These are phyloP conservation scores for Boletus reticulatus DNA, from an alignment of 768 basidiomycete genomes.

Conservation along the genomic window DNA sequence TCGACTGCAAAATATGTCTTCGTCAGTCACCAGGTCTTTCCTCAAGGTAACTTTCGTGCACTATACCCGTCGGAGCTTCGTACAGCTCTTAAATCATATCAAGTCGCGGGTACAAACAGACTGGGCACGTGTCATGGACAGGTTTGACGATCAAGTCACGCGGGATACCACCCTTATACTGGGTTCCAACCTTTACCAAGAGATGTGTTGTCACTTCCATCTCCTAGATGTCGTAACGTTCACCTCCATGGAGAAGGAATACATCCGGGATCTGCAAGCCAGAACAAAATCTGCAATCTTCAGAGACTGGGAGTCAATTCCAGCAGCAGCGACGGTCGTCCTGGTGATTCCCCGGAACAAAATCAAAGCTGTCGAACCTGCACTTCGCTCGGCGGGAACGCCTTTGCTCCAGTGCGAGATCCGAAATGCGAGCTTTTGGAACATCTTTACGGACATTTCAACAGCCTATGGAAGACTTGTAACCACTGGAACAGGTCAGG, in stretches of 20 bases:
- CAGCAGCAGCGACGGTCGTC: slow-evolving; percentile 31
- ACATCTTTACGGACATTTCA: slow-evolving; percentile 20
- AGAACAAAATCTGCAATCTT: slow-evolving; percentile 23
- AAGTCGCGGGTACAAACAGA: slow-evolving; percentile 35
- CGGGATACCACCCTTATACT: slow-evolving; percentile 18
- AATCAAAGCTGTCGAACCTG: slow-evolving; percentile 19
- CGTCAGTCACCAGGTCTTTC: background rate
- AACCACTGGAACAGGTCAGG: slow-evolving; percentile 13
- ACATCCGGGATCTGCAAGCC: slow-evolving; percentile 7
- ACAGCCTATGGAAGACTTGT: slow-evolving; percentile 22
- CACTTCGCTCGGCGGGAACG: slow-evolving; percentile 21
- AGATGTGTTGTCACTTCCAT: slow-evolving; percentile 45
- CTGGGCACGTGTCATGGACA: slow-evolving; percentile 44
- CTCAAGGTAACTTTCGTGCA: slow-evolving; percentile 30
- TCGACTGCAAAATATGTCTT: slow-evolving; percentile 4
- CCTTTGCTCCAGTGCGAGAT: slow-evolving; percentile 27
- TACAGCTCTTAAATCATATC: slow-evolving; percentile 40
- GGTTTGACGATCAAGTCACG: slow-evolving; percentile 21
- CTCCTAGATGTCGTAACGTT: slow-evolving; percentile 38
- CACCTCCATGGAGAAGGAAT: slow-evolving; percentile 15
- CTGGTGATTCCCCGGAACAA: slow-evolving; percentile 32
- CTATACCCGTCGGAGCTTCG: slow-evolving; percentile 51
- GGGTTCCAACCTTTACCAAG: slow-evolving; percentile 40
- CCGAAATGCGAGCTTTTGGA: slow-evolving; percentile 7
- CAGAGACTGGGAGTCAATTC: slow-evolving; percentile 28